Base-by-base conservation (phyloP, 306 rosid genomes). In the Cicer cuneatum region DNA sequence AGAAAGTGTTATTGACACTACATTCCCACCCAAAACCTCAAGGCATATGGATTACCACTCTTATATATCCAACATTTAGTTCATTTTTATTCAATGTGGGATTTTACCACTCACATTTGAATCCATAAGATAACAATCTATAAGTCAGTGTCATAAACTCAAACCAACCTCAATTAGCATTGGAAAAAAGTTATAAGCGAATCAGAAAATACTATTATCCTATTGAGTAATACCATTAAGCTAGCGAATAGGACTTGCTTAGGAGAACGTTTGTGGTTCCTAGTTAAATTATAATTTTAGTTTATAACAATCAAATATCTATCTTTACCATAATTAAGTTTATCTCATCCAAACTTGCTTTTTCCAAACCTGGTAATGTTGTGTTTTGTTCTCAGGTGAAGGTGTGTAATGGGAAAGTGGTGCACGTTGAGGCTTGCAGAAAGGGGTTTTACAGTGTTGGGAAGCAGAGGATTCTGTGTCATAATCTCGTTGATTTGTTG, bases 341-440 rank as follows among this genome's bases (percentile, higher is more conserved):
- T 16, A 52, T 52, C 33, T 49, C 21, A 29, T 58, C 64, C 10
- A 29, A 58, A 11, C 41, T 58, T 12, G 29, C 40, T 33, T 58
- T 58, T 29, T 58, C 40, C 64, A 2, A 29, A 58, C 18, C 29
- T 58, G 16, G 18, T 33, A 12, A 53, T 73, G 14, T 5, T 49
- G 19, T 51, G 39, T 4, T 61, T 51, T 70, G 51, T 60, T 70
- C 8, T 42, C 83, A 94, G 98, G 97, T 85, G 80, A 94, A 94
- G 84, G 88, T 94, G 62, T 91, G 93, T 82, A 91, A 91, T 46
- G 97, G 98, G 52, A 94, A 91, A 89, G 82, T 91, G 79, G 86
- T 87, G 72, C 95, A 86, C 2, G 97, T 94, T 57, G 98, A 91
- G 73, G 92, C 95, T 80, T 89, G 97, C 87, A 83, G 89, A 64